These are phyloP conservation scores for Xerocomellus amylosporus DNA, from an alignment of 768 basidiomycete genomes.

Conservation along the genomic window DNA sequence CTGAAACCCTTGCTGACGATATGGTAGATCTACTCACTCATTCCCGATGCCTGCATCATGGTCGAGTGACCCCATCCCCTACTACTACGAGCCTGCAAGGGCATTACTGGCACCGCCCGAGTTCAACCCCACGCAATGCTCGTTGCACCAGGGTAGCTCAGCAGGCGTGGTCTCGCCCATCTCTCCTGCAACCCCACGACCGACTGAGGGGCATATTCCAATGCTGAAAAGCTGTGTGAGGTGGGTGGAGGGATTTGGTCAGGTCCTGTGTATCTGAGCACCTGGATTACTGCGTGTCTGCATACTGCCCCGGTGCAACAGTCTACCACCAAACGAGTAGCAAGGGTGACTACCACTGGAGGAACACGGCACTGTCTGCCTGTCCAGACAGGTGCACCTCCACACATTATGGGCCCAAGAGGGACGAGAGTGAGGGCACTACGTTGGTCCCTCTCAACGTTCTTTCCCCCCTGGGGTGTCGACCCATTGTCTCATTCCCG, in stretches of 20 bases:
- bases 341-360: constrained; percentile 11
- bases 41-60: constrained; percentile 24
- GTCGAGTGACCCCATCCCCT: constrained; percentile 21
- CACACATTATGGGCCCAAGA: constrained; percentile 26
- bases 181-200: constrained; percentile 51
- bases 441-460: too few relatives aligned
- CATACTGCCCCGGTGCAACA: not conserved
- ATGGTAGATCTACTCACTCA: constrained; percentile 14
- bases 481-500: too few relatives aligned
- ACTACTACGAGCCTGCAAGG: constrained; percentile 16
- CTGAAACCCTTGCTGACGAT: not conserved
- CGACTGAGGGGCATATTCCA: constrained; percentile 26
- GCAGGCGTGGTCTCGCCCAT: constrained; percentile 52
- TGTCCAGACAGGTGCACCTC: constrained; percentile 25
- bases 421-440: constrained; percentile 39
- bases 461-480: too few relatives aligned
- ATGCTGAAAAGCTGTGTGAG: constrained; percentile 15
- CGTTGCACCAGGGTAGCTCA: constrained; percentile 44
- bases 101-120: constrained; percentile 16
- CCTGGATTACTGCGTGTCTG: constrained; percentile 13
- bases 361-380: constrained; percentile 16
- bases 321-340: constrained; percentile 13
- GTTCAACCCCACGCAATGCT: constrained; percentile 29
- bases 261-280: constrained; percentile 10
- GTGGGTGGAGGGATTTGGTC: constrained; percentile 10